Percentiles rank a stretch among this genome's conserved stretches.
Evolutionary conservation across 2,329 filamentous ascomycete genomes (phyloP).

Genomic region (Bipolaris bicolor): DNA sequence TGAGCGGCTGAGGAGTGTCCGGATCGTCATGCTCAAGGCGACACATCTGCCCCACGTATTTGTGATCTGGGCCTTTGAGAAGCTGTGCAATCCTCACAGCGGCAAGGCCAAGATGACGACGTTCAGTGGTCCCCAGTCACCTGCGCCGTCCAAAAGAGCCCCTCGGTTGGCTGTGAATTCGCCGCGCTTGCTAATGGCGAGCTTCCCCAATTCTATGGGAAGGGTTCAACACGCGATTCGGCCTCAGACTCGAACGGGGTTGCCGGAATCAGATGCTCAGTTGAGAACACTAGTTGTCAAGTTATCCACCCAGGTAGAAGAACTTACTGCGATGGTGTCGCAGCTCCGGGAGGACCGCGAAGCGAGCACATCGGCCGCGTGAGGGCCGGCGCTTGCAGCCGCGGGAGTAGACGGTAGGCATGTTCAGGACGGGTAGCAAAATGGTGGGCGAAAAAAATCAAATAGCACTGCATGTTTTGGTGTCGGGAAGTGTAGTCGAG

Average conservation of each 20-base stretch:
- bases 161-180: constrained; percentile 43
- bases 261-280: constrained; percentile 39
- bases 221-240: constrained; percentile 26
- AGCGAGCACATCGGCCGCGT: constrained; percentile 38
- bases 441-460: constrained; percentile 18
- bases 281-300: constrained; percentile 47
- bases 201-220: constrained; percentile 26
- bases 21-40: constrained; percentile 64
- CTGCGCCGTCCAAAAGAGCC: constrained; percentile 30
- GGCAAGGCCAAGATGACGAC: constrained; percentile 29
- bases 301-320: constrained; percentile 48
- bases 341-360: constrained; percentile 46
- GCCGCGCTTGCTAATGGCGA: constrained; percentile 37
- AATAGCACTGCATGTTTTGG: constrained; percentile 20
- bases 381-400: constrained; percentile 47
- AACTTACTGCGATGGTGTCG: constrained; percentile 49
- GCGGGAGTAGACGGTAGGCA: constrained; percentile 21
- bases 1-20: constrained; percentile 66
- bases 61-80: constrained; percentile 72
- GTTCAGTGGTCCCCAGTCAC: constrained; percentile 44
- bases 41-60: constrained; percentile 71
- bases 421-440: constrained; percentile 15
- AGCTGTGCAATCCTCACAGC: constrained; percentile 36
- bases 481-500: constrained; percentile 13
- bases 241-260: constrained; percentile 32